These are phyloP conservation scores for Exserohilum turcica DNA, from an alignment of 2,329 filamentous ascomycete species.

Conservation along the genomic window DNA sequence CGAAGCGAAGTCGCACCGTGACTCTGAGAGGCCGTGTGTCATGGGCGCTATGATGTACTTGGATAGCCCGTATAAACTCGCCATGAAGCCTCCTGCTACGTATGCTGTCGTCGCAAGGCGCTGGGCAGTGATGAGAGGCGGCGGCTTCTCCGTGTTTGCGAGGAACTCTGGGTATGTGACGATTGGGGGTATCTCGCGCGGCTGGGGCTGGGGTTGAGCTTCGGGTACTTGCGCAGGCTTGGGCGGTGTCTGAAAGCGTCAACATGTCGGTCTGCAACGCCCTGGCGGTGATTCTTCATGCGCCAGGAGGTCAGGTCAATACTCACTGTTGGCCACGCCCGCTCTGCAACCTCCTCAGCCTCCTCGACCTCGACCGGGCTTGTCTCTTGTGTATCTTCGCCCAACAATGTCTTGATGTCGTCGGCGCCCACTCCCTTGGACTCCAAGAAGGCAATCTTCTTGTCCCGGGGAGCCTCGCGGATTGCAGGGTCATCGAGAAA, in stretches of 20 bases:
- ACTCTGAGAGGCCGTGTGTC: constrained; percentile 58
- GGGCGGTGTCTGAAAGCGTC: constrained; percentile 24
- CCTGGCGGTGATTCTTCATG: neutral
- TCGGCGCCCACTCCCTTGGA: constrained; percentile 72
- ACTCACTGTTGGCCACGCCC: constrained; percentile 39
- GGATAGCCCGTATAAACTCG: constrained; percentile 70
- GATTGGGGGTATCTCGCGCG: constrained; percentile 61
- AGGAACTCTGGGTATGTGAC: constrained; percentile 72
- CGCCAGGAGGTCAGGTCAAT: no score
- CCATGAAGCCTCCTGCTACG: constrained; percentile 59
- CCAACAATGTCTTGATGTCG: constrained; percentile 71
- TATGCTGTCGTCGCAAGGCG: constrained; percentile 63
- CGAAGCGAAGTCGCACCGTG: constrained; percentile 62
- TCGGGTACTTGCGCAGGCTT: constrained; percentile 18
- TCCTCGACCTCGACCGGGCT: constrained; percentile 18
- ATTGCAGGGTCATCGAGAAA: constrained; percentile 80
- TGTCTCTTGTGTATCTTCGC: constrained; percentile 26
- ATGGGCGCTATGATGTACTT: constrained; percentile 70
- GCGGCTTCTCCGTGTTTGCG: constrained; percentile 61
- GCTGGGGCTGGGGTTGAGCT: constrained; percentile 17
- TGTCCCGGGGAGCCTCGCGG: constrained; percentile 68
- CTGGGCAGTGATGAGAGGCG: constrained; percentile 63
- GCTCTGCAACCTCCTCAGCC: constrained; percentile 30
- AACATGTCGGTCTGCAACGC: constrained; percentile 5
- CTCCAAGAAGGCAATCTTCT: constrained; percentile 76